Conservation (phyloP, 2,329 filamentous ascomycete genomes). For the Talaromyces sp. region DNA sequence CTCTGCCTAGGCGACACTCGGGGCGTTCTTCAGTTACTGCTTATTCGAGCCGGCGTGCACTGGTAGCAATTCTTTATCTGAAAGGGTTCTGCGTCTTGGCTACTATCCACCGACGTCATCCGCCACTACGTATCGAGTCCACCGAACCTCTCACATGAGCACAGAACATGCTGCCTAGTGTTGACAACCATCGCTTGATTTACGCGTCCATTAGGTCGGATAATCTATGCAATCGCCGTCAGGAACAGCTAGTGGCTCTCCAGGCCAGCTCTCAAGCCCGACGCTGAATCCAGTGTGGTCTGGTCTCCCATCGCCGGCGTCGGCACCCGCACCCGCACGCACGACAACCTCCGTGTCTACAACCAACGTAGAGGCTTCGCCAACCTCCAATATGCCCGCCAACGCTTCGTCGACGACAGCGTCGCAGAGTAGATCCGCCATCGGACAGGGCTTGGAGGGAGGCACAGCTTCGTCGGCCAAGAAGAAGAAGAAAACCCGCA, state of each 20-base stretch:
- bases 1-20: neutral
- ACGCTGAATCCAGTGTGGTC: neutral
- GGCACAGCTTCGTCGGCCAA: constrained; percentile 23
- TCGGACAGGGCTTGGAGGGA: constrained; percentile 9
- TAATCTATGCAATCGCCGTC: neutral
- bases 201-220: neutral
- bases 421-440: constrained; percentile 17
- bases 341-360: constrained; percentile 1
- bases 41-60: neutral
- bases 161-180: neutral
- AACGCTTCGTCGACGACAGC: neutral
- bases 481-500: constrained; percentile 71
- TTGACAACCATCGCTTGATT: neutral
- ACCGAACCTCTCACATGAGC: neutral
- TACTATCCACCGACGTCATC: constrained; percentile 10
- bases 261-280: neutral
- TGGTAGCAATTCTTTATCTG: neutral
- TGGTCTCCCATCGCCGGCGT: neutral
- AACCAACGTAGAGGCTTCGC: neutral
- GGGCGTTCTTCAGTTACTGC: neutral
- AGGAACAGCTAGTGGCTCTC: neutral
- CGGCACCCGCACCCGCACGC: constrained; percentile 2
- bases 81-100: neutral
- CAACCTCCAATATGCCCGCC: constrained; percentile 1
- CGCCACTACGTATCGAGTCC: constrained; percentile 3